A percentile compares a stretch with the other conserved stretches of the same genome.
These are phyloP conservation scores for Megacollybia marginata DNA, from an alignment of 768 basidiomycete genomes.

Conservation along the genomic window DNA sequence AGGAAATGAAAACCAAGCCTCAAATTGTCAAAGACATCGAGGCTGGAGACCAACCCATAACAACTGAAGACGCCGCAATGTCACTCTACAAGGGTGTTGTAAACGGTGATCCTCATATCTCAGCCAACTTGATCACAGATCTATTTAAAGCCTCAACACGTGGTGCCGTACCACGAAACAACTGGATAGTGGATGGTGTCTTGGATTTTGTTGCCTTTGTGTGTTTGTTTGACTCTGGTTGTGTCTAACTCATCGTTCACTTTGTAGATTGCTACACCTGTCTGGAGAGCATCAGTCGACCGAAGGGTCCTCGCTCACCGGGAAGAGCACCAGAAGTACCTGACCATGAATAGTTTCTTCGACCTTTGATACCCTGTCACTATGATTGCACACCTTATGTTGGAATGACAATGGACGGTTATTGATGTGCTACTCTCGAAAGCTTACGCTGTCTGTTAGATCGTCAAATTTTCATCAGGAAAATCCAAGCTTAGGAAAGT, in stretches of 20 bases:
- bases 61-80: conserved; percentile 56
- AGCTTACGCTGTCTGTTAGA: no score
- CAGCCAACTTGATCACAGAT: conserved; percentile 58
- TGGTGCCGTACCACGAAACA: conserved; percentile 55
- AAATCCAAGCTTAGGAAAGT: no score
- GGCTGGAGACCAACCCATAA: conserved; percentile 55
- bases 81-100: conserved; percentile 59
- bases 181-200: conserved; percentile 47
- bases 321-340: conserved; percentile 38
- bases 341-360: conserved; percentile 38
- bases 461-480: no score
- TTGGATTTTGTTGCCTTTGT: conserved; percentile 41
- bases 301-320: conserved; percentile 36
- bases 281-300: conserved; percentile 47
- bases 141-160: conserved; percentile 64
- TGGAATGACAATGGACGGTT: no score
- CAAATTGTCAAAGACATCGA: conserved; percentile 70
- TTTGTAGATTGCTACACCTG: conserved; percentile 39
- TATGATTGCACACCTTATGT: no score
- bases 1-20: conserved; percentile 52
- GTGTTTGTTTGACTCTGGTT: conserved; percentile 14
- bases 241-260: conserved; percentile 5
- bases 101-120: conserved; percentile 67
- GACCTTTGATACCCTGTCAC: neutral
- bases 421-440: no score